Evolutionary conservation across 768 basidiomycete genomes (phyloP).

Genomic region (Podaxis pistillaris): DNA sequence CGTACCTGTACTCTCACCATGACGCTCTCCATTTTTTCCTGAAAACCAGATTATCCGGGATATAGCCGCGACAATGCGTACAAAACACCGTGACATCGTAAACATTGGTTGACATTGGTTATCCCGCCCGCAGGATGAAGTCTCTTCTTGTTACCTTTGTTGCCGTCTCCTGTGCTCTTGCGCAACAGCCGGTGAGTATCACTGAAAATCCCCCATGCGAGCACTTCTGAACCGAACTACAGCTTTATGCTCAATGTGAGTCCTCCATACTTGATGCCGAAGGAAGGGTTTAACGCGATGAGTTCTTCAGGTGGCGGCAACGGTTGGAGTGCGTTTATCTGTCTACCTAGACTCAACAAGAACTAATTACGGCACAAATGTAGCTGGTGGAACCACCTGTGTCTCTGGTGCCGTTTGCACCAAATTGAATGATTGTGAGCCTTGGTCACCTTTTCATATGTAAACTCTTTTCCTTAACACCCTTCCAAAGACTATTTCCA

Average conservation of each 20-base stretch:
- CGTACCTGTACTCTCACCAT: neutral
- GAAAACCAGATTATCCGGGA: conserved; percentile 1
- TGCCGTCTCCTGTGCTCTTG: conserved; percentile 18
- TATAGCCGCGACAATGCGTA: neutral
- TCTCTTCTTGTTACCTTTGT: conserved; percentile 17
- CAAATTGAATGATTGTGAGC: conserved; percentile 30
- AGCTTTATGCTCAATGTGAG: conserved; percentile 13
- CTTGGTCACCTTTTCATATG: neutral
- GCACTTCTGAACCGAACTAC: neutral
- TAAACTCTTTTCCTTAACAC: neutral
- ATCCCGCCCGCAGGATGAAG: conserved; percentile 15
- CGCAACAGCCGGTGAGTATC: conserved; percentile 25
- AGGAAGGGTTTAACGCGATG: neutral
- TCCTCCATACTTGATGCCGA: neutral
- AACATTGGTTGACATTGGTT: neutral
- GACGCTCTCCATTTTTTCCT: neutral
- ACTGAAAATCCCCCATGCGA: neutral
- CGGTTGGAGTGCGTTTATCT: conserved; percentile 7
- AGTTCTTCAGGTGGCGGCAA: conserved; percentile 3
- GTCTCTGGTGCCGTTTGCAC: conserved; percentile 34
- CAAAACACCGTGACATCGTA: neutral
- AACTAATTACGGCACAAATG: neutral
- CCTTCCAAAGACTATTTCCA: conserved; percentile 31
- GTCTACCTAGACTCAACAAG: neutral
- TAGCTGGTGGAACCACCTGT: conserved; percentile 35